A percentile compares a stretch with the other conserved stretches of the same genome.
Conservation (phyloP, 805 yeast species). For the Candida odintsovae region DNA sequence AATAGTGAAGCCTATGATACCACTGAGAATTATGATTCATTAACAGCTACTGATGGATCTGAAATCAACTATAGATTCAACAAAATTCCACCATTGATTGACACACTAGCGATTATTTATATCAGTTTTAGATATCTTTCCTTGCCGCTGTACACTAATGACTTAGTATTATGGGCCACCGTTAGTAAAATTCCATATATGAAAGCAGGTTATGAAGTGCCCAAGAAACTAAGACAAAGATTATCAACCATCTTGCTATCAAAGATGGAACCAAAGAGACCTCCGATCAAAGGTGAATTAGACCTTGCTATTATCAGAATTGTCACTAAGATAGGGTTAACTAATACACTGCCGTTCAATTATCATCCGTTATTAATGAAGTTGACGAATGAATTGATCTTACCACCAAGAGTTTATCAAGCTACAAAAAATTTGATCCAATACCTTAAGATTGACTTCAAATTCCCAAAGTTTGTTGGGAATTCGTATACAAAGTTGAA, state of each 20-base stretch:
- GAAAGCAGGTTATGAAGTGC: slow-evolving; percentile 34
- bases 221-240: slow-evolving; percentile 29
- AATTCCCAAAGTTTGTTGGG: not conserved
- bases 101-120: slow-evolving; percentile 37
- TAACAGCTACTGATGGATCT: slow-evolving; percentile 9
- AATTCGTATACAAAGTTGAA: not conserved
- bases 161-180: slow-evolving; percentile 37
- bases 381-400: slow-evolving; percentile 34
- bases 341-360: slow-evolving; percentile 13
- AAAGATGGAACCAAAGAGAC: slow-evolving; percentile 33
- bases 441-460: slow-evolving; percentile 8
- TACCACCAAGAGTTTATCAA: slow-evolving; percentile 45
- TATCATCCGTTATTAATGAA: slow-evolving; percentile 37
- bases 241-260: slow-evolving; percentile 34
- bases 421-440: slow-evolving; percentile 28
- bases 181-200: slow-evolving; percentile 45
- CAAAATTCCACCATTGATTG: slow-evolving; percentile 7
- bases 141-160: slow-evolving; percentile 45
- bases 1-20: slow-evolving; percentile 7
- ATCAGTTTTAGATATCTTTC: slow-evolving; percentile 42
- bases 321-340: not conserved
- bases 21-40: slow-evolving; percentile 7
- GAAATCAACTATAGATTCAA: slow-evolving; percentile 5
- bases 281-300: slow-evolving; percentile 36
- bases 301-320: slow-evolving; percentile 25